Conservation (phyloP, 805 yeast species). For the Pichia phayaonensis region DNA sequence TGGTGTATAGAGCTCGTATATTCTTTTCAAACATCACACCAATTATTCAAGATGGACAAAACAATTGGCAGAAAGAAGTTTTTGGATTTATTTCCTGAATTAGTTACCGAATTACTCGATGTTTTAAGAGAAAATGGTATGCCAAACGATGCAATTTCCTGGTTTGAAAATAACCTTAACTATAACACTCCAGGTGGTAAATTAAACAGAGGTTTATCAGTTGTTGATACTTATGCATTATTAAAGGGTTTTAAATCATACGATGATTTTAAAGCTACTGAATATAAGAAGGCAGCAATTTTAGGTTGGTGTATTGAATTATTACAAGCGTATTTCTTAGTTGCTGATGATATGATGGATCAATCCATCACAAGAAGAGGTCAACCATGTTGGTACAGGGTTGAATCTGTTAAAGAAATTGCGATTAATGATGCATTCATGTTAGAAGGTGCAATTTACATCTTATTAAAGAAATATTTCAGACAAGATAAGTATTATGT, state of each 20-base stretch:
- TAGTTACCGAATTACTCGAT: constrained; percentile 68
- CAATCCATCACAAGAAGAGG: constrained; percentile 94
- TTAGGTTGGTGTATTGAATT: constrained; percentile 95
- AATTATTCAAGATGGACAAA: constrained; percentile 26
- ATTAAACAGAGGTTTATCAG: constrained; percentile 92
- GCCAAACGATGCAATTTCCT: constrained; percentile 76
- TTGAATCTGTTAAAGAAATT: constrained; percentile 73
- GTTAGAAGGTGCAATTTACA: constrained; percentile 91
- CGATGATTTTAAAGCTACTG: constrained; percentile 52
- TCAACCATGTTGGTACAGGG: constrained; percentile 95
- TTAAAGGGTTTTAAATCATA: constrained; percentile 54
- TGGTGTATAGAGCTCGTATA: no score
- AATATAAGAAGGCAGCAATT: constrained; percentile 77
- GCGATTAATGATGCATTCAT: constrained; percentile 97
- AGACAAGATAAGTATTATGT: constrained; percentile 73
- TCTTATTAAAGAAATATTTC: constrained; percentile 84
- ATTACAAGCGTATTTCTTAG: constrained; percentile 92
- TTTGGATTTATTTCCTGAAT: constrained; percentile 59
- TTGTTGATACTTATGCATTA: constrained; percentile 83
- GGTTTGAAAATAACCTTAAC: constrained; percentile 68
- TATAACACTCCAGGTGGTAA: constrained; percentile 97
- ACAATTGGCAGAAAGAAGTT: constrained; percentile 45
- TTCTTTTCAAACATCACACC: background rate
- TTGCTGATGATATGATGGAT: constrained; percentile 99
- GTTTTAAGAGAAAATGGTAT: constrained; percentile 63